Evolutionary conservation across 345 rosid genomes (phyloP), one percentile per base, ranked within the genome.

Genomic region (Barbarea vulgaris): DNA sequence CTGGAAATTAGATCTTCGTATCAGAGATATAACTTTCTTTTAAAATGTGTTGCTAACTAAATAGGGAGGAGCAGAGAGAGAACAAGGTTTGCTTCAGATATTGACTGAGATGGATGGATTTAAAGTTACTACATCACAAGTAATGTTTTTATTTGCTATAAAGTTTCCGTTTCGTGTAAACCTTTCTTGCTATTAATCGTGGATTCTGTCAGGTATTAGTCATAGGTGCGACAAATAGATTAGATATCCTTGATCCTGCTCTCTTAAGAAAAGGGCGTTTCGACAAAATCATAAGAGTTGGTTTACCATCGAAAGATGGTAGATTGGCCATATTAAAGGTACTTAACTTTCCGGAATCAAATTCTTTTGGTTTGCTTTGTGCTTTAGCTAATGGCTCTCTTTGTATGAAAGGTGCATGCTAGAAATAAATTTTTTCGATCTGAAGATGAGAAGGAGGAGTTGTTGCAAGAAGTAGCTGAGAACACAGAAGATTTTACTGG

Each of bases 21-120:
- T 62, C 9, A 12, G 31, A 34, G 7, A 39, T 17, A n/a, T 3
- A 22, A 22, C 34, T 10, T 53, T 9, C 14, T 48, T n/a, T 7
- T 2, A 1, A 13, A 39, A 25, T 57, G 61, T 56, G 37, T 56
- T 66, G 12, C 42, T 70, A 25, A 77, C 70, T 76, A 47, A 73
- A 65, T 67, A 94, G 98, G 97, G 98, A 80, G 97, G 98, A 76
- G 97, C 98, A 24, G 98, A 94, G 81, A 83, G 98, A 82, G 98
- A 94, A 77, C 98, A 94, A 79, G 98, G 98, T 54, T 83, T 94
- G 62, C 98, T 94, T 84, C 98, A 94, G 85, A 88, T 94, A 81
- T 77, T 94, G 73, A 94, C 97, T 10, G 98, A 94, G 85, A 85
- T 94, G 96, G 98, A 94, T 84, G 98, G 98, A 79, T 94, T 94